Evolutionary conservation across 1,284 basidiomycete species (phyloP).

Genomic region (Heterobasidion irregulare): DNA sequence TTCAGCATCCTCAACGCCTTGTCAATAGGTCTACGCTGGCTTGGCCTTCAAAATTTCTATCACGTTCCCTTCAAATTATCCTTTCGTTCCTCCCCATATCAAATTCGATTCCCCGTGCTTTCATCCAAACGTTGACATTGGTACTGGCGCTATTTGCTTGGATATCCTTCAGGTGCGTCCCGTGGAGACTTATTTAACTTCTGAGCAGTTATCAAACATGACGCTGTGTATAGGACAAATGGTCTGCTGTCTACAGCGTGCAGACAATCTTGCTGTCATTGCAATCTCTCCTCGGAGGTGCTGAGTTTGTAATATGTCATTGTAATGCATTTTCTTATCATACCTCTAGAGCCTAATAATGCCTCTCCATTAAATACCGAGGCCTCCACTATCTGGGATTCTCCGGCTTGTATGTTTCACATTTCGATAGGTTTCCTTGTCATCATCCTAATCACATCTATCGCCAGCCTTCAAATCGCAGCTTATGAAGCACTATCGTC

Average conservation of each 20-base stretch:
- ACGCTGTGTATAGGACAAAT: conserved; percentile 58
- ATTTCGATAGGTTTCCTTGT: not conserved
- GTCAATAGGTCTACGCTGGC: conserved; percentile 60
- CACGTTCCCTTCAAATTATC: conserved; percentile 77
- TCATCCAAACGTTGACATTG: conserved; percentile 80
- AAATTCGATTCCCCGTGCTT: conserved; percentile 80
- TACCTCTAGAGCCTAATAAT: conserved; percentile 75
- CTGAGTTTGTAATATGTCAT: too few relatives aligned
- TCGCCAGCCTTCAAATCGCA: conserved; percentile 59
- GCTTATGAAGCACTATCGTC: conserved; percentile 67
- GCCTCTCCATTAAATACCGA: conserved; percentile 80
- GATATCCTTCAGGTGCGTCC: conserved; percentile 67
- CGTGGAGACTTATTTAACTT: not conserved
- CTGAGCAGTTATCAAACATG: not conserved
- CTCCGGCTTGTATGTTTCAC: conserved; percentile 44
- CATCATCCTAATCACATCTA: not conserved
- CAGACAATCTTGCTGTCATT: conserved; percentile 83
- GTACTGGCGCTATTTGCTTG: conserved; percentile 73
- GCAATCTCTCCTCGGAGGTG: conserved; percentile 78
- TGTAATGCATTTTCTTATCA: conserved; percentile 4
- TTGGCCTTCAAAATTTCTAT: conserved; percentile 76
- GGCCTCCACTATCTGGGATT: conserved; percentile 70
- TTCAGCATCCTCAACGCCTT: conserved; percentile 1
- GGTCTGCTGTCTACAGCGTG: conserved; percentile 86
- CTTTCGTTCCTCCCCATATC: conserved; percentile 73